Percentiles rank a stretch among this genome's conserved stretches.
These are phyloP conservation scores for Pseudogymnoascus sp. DNA, from an alignment of 2,329 filamentous ascomycete species.

Conservation along the genomic window DNA sequence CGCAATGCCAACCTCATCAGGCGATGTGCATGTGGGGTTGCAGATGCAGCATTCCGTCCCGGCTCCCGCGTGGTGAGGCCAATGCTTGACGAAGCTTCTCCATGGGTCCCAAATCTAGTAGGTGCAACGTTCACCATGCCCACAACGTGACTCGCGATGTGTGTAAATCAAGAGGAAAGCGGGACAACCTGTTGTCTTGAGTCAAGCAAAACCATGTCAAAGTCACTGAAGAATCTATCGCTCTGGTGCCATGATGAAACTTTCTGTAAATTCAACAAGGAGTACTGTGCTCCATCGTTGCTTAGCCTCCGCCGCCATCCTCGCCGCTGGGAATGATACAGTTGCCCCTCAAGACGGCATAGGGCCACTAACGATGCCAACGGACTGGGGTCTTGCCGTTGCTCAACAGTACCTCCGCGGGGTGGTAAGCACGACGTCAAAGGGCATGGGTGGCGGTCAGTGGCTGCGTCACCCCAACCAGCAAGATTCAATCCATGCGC, in stretches of 20 bases:
- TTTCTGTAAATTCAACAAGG: not conserved
- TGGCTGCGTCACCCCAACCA: not conserved
- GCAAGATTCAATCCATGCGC: conserved; percentile 1
- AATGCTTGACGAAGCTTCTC: conserved; percentile 7
- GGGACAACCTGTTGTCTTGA: not conserved
- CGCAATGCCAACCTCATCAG: not conserved
- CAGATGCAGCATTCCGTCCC: conserved; percentile 7
- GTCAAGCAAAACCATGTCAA: not conserved
- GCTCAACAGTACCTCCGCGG: conserved; percentile 3
- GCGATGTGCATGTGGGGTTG: conserved; percentile 8
- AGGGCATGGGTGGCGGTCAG: not conserved
- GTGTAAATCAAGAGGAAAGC: conserved; percentile 5
- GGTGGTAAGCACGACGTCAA: conserved; percentile 4
- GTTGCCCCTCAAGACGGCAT: not conserved
- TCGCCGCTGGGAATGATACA: not conserved
- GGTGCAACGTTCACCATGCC: not conserved
- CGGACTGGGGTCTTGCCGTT: not conserved
- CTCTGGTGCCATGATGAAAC: not conserved
- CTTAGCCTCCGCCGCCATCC: not conserved
- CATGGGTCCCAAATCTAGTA: not conserved
- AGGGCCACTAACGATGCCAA: not conserved
- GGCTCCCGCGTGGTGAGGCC: conserved; percentile 3
- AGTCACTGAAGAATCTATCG: not conserved
- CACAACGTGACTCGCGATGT: conserved; percentile 4
- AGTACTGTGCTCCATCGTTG: not conserved